phyloP scores from a whole-genome alignment of 331 rosid genomes.

The Malus hybrid region DNA sequence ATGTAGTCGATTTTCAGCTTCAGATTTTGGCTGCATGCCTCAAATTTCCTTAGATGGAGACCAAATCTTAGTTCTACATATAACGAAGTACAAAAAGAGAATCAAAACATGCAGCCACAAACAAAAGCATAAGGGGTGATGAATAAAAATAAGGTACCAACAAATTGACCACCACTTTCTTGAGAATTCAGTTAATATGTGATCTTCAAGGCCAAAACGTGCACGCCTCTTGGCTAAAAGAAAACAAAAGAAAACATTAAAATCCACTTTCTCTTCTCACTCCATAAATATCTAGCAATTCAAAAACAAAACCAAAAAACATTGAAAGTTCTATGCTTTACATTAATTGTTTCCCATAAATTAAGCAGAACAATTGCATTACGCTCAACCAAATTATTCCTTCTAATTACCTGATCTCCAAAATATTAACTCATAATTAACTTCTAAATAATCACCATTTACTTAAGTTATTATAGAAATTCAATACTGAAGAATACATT shows the following conservation, averaged over 20 bases:
- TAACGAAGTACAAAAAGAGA: background rate
- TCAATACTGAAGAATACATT: background rate
- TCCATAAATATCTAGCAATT: background rate
- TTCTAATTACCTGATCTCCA: background rate
- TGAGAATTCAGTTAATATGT: background rate
- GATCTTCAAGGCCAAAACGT: background rate
- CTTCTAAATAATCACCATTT: background rate
- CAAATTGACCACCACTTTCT: background rate
- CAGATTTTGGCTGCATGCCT: constrained; percentile 79
- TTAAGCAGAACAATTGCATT: background rate
- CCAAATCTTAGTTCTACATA: background rate
- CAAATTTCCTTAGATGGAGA: constrained; percentile 24
- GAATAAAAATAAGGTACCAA: background rate
- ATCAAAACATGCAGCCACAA: background rate
- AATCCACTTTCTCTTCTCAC: background rate
- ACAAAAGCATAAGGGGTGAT: background rate
- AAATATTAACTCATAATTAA: background rate
- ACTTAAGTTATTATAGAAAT: background rate
- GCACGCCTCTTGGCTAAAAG: too few relatives aligned
- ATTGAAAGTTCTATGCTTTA: background rate
- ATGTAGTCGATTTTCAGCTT: constrained; percentile 38
- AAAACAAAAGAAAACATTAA: background rate
- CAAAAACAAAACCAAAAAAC: background rate
- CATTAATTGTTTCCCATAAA: background rate
- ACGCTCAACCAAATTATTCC: background rate